phyloP scores from a whole-genome alignment of 139 green algal species.

The Chlorella sp. region DNA sequence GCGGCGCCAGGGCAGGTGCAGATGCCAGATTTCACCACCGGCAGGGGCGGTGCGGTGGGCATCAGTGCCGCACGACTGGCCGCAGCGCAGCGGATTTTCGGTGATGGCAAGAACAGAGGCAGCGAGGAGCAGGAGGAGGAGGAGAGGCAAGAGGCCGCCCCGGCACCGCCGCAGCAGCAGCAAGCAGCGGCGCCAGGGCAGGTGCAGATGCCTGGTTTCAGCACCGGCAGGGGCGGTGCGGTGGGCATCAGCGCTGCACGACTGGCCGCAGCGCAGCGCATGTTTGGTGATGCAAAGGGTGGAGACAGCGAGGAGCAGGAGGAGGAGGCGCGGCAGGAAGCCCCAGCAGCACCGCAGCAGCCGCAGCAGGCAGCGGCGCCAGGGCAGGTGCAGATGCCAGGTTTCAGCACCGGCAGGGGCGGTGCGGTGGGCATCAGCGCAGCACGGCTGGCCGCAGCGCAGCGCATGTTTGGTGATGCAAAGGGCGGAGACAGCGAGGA shows the following conservation, averaged over 20 bases:
- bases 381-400: neutral
- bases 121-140: neutral
- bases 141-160: neutral
- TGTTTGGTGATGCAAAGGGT: neutral
- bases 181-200: neutral
- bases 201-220: neutral
- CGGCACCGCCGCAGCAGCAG: neutral
- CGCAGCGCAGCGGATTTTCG: neutral
- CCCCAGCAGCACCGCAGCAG: neutral
- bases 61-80: neutral
- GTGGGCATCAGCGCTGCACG: neutral
- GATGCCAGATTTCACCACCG: neutral
- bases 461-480: neutral
- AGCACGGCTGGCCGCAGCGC: neutral
- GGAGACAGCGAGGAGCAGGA: neutral
- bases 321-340: neutral
- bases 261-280: neutral
- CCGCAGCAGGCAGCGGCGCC: neutral
- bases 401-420: constrained; percentile 2
- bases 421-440: neutral
- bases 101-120: neutral
- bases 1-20: neutral
- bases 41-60: neutral
- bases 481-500: too few relatives aligned
- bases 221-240: neutral